These are phyloP conservation scores for Pyrus betulifolia DNA, from an alignment of 306 rosid genomes.

Conservation along the genomic window DNA sequence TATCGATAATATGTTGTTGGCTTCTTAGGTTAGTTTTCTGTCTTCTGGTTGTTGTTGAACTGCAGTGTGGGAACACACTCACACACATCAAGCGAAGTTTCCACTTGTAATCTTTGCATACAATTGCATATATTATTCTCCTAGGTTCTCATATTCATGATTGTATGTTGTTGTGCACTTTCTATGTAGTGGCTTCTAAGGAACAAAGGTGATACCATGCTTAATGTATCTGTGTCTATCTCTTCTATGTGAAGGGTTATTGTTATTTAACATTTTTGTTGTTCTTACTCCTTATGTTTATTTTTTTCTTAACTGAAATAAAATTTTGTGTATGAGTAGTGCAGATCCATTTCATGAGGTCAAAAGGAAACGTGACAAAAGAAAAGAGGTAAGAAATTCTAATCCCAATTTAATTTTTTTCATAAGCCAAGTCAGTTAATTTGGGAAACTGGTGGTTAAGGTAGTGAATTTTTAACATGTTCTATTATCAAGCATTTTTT, in stretches of 20 bases:
- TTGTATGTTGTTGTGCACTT: not conserved
- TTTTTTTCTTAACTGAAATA: not conserved
- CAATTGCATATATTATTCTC: too few relatives aligned
- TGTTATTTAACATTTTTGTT: not conserved
- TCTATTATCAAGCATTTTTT: not conserved
- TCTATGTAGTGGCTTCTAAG: not conserved
- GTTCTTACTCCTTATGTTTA: not conserved
- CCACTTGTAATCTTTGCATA: too few relatives aligned
- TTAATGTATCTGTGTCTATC: not conserved
- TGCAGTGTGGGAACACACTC: too few relatives aligned
- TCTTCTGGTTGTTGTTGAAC: too few relatives aligned
- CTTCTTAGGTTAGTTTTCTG: too few relatives aligned
- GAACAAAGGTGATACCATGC: not conserved
- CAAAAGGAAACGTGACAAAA: constrained; percentile 76
- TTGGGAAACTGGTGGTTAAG: not conserved
- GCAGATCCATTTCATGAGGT: constrained; percentile 92
- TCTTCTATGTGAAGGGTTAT: not conserved
- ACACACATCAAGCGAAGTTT: too few relatives aligned
- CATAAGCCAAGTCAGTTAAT: not conserved
- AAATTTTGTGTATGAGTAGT: constrained; percentile 10
- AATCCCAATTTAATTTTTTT: constrained; percentile 2
- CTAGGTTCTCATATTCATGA: too few relatives aligned
- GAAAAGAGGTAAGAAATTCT: constrained; percentile 66
- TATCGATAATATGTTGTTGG: too few relatives aligned
- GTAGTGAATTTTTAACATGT: not conserved